These are phyloP conservation scores for Jimgerdemannia flammicorona DNA, from an alignment of 192 early-diverging fungal genomes.

Conservation along the genomic window DNA sequence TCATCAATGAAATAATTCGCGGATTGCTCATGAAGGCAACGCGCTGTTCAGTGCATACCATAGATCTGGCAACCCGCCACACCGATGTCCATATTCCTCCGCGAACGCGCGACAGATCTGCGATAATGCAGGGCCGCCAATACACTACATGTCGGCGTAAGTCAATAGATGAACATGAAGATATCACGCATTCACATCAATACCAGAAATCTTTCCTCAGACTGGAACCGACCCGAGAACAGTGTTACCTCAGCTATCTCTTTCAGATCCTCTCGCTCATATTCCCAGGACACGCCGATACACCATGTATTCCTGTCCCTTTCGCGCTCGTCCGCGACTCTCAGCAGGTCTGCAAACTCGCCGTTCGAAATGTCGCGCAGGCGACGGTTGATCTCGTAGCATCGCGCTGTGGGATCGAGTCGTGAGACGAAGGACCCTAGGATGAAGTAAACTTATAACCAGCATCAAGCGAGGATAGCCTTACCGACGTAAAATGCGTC, in stretches of 20 bases:
- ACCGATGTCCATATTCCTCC: conserved; percentile 57
- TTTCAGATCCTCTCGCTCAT: conserved; percentile 32
- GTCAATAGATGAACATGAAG: conserved; percentile 6
- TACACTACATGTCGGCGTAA: conserved; percentile 35
- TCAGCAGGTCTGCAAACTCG: conserved; percentile 28
- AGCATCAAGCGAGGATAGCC: background rate
- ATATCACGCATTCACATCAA: background rate
- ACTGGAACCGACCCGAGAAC: no score
- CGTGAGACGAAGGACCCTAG: background rate
- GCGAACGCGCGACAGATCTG: conserved; percentile 58
- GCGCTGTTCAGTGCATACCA: conserved; percentile 31
- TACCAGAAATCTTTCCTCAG: no score
- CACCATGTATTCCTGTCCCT: conserved; percentile 35
- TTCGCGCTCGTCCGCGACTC: conserved; percentile 34
- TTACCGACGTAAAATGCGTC: conserved; percentile 59
- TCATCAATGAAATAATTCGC: no score
- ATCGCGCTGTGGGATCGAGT: conserved; percentile 24
- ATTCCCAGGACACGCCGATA: conserved; percentile 48
- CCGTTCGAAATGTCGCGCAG: conserved; percentile 25
- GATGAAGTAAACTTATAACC: background rate
- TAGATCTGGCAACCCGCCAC: conserved; percentile 67
- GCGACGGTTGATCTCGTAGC: conserved; percentile 32
- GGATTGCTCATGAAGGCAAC: no score
- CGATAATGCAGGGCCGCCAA: conserved; percentile 49
- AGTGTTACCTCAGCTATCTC: conserved; percentile 45